Conservation (phyloP, 1,284 basidiomycete genomes). For the Rhodotorula sp. region DNA sequence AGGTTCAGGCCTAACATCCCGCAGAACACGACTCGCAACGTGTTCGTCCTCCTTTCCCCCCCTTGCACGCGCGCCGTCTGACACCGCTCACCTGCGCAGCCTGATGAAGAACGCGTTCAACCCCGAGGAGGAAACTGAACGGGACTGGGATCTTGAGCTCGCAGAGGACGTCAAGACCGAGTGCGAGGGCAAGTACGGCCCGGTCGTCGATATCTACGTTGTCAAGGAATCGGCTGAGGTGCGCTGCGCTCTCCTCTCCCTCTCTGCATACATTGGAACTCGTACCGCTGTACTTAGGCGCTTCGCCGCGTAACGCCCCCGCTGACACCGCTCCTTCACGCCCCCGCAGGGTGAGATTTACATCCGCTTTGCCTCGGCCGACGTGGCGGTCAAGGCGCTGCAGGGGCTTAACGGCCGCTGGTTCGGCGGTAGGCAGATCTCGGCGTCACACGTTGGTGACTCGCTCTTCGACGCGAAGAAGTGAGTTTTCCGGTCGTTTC, state of each 20-base stretch:
- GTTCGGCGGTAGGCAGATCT: constrained; percentile 87
- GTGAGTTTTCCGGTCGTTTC: background rate
- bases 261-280: too few species aligned
- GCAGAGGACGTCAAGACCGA: constrained; percentile 94
- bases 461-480: constrained; percentile 40
- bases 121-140: constrained; percentile 93
- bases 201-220: constrained; percentile 82
- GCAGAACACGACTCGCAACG: constrained; percentile 45
- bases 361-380: constrained; percentile 80
- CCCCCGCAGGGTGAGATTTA: constrained; percentile 86
- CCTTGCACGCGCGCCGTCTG: constrained; percentile 58
- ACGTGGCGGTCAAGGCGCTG: constrained; percentile 77
- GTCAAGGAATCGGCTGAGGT: constrained; percentile 86
- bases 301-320: constrained; percentile 1
- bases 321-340: constrained; percentile 14
- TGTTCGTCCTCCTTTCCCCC: constrained; percentile 27
- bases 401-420: constrained; percentile 90
- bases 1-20: constrained; percentile 51
- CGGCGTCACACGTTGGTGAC: constrained; percentile 58
- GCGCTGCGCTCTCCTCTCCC: constrained; percentile 44
- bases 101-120: constrained; percentile 95
- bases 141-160: constrained; percentile 94
- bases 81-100: background rate
- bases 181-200: constrained; percentile 83
- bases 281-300: background rate